Base-by-base conservation (phyloP, 1,139 yeast species). In the Pichia sp. region DNA sequence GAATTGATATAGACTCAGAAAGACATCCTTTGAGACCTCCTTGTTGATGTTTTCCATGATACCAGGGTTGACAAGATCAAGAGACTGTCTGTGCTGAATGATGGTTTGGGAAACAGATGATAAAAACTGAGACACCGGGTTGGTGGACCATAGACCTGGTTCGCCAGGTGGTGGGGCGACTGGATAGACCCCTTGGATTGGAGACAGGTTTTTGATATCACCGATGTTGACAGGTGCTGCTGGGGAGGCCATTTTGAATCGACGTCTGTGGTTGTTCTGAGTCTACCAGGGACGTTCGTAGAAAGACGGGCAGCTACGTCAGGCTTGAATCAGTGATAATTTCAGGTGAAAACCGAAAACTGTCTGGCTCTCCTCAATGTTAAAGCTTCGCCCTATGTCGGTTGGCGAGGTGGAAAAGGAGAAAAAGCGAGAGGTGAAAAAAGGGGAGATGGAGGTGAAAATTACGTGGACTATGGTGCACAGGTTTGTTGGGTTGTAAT, bases 11-110 rank as follows among this genome's bases (percentile, higher is more conserved):
- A 90, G 96, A 68, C 79, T 83, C 66, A 90, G 79, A 69, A 93
- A 89, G 40, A 91, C 97, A 69, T 91, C 98, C 72, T 93, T 85
- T 60, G 91, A 75, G 54, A 90, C 96, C 73, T 93, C 99, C 74
- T 89, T 89, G 76, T 83, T 86, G 70, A 93, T 76, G 75, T 90
- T 89, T 75, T 93, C 99, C 69, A 89, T 82, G 59, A 96, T 86
- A 61, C 98, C 99, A 51, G 99, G 99, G 74, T 90, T 89, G 62
- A 81, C 74, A 67, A 93, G 80, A 54, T 90, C 89, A 59, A 91
- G 78, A 10, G 95, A 82, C 56, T 79, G 77, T 71, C 99, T 84
- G 70, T 91, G 95, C 63, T 83, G 84, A 58, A 82, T 71, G 57
- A 93, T 78, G 62, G 84, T 79, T 66, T 74, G 78, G 72, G 87